These are phyloP conservation scores for Calonectria pteridis DNA, from an alignment of 2,329 filamentous ascomycete genomes.

Conservation along the genomic window DNA sequence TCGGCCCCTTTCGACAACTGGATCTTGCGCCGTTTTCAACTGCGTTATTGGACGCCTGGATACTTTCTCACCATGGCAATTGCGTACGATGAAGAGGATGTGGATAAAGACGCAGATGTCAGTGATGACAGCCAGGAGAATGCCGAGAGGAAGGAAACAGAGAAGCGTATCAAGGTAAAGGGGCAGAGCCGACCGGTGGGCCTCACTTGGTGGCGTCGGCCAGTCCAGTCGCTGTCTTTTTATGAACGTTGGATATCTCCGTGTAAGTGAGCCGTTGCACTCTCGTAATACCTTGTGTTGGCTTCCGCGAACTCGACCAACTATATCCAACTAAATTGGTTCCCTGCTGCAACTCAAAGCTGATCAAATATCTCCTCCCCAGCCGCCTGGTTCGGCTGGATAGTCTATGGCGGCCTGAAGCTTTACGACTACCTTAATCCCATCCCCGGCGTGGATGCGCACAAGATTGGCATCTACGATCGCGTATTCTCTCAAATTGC, in stretches of 20 bases:
- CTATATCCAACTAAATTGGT: no score
- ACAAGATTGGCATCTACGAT: slow-evolving; percentile 39
- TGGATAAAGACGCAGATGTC: slow-evolving; percentile 2
- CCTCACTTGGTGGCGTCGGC: slow-evolving; percentile 52
- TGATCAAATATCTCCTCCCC: background rate
- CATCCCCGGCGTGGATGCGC: slow-evolving; percentile 35
- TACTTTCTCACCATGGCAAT: slow-evolving; percentile 47
- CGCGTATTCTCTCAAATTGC: slow-evolving; percentile 44
- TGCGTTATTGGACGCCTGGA: slow-evolving; percentile 50
- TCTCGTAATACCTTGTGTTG: background rate
- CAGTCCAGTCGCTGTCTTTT: slow-evolving; percentile 42
- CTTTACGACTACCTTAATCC: slow-evolving; percentile 45
- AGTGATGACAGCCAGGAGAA: background rate
- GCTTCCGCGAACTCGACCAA: background rate
- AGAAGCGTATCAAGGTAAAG: background rate
- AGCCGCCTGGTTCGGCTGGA: slow-evolving; percentile 49
- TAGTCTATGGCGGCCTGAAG: slow-evolving; percentile 41
- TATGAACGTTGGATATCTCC: slow-evolving; percentile 48
- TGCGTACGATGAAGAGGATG: slow-evolving; percentile 25
- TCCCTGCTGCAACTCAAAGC: background rate
- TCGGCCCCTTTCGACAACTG: slow-evolving; percentile 36
- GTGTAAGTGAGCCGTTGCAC: slow-evolving; percentile 39
- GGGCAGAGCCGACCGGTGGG: slow-evolving; percentile 38
- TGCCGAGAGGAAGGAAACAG: background rate
- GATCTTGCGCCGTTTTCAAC: slow-evolving; percentile 45